Conservation (phyloP, 1,284 basidiomycete species). For the Tremellales sp. region DNA sequence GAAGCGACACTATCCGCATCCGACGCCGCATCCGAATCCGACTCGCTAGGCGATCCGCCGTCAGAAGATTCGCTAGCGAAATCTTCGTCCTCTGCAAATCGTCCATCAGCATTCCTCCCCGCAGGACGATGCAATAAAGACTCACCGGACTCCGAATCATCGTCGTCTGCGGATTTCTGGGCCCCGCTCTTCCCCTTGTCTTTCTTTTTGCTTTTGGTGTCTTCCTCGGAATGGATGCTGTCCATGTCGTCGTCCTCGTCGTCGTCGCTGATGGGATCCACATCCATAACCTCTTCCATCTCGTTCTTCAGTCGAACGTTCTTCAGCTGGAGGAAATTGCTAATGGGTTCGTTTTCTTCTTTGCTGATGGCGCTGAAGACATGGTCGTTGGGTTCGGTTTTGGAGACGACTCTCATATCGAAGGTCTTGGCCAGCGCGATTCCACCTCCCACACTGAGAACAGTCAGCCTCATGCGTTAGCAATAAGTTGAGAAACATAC, state of each 20-base stretch:
- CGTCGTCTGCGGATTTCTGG: constrained; percentile 57
- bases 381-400: constrained; percentile 68
- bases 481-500: constrained; percentile 33
- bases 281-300: constrained; percentile 76
- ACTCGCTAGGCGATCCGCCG: constrained; percentile 73
- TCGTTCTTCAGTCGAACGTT: constrained; percentile 95
- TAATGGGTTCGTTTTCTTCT: constrained; percentile 87
- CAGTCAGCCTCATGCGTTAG: constrained; percentile 6
- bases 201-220: constrained; percentile 32
- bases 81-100: constrained; percentile 65
- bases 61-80: constrained; percentile 82
- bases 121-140: constrained; percentile 7
- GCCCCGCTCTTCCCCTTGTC: constrained; percentile 50
- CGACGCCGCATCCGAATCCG: constrained; percentile 61
- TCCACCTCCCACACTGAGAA: constrained; percentile 71
- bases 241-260: constrained; percentile 66
- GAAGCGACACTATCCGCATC: constrained; percentile 53
- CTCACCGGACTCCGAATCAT: constrained; percentile 77
- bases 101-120: not conserved
- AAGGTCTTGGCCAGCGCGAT: constrained; percentile 89
- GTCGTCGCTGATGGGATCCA: constrained; percentile 71
- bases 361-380: constrained; percentile 92
- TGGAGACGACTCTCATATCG: constrained; percentile 85
- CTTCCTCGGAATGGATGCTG: constrained; percentile 37
- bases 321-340: constrained; percentile 80